Base-by-base conservation (phyloP, 2,329 filamentous ascomycete genomes). In the Meredithiella fracta region DNA sequence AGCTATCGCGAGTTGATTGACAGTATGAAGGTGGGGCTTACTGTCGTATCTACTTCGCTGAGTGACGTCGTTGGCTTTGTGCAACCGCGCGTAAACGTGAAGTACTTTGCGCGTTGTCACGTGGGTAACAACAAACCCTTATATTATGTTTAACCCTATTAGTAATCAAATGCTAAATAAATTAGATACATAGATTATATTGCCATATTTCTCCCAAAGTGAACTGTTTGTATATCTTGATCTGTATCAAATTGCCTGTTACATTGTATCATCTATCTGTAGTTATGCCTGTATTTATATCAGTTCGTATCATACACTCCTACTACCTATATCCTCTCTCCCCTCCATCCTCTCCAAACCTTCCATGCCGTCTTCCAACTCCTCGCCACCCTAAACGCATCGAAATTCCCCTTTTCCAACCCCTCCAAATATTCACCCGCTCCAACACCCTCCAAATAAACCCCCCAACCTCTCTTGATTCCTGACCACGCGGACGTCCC, bases 351-450 rank as follows among this genome's bases (percentile, higher is more conserved):
- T 55, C 73, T 71, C 75, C 76, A 80, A 17, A 81, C 67, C 59
- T 78, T 85, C 82, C 86, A 95, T 0, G 92, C 89, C 59, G 97
- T 68, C 65, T 80, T 90, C 92, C 92, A 97, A 60, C 65, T 62
- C 68, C 66, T 78, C 73, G 59, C 80, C 65, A 72, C 82, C 63
- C 69, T 85, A 81, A 70, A 97, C 62, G 77, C 75, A 66, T 98
- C 85, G 65, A 98, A 98, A 65, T 97, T 83, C 3, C 78, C 76
- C 61, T 80, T 79, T 67, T 98, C 82, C 38, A 98, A 67, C 51
- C 78, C 78, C 56, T 86, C 75, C 15, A 98, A 68, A 75, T 90
- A 98, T 59, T 91, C 72, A 20, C 79, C 76, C 0, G 88, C 86
- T 1, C 86, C 78, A 0, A 96, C 70, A 0, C 84, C 85, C 51